These are phyloP conservation scores for Naegleria gruberi DNA, from an alignment of 208 protist genomes.

Conservation along the genomic window DNA sequence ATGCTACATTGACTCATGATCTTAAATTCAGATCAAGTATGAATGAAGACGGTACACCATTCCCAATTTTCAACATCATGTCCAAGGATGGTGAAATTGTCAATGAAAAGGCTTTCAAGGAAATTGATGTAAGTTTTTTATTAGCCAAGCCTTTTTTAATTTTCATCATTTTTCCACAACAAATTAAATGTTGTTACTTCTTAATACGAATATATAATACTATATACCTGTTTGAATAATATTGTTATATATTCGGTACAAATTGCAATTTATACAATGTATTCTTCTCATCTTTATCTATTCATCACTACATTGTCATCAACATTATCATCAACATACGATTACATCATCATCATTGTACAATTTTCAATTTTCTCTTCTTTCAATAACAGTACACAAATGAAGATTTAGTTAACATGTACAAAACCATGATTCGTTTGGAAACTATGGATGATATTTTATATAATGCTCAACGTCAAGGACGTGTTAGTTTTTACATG, in stretches of 20 bases:
- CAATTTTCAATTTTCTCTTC: too few species aligned
- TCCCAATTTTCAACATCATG: not conserved
- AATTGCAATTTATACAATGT: too few species aligned
- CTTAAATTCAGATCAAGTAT: not conserved
- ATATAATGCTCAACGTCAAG: constrained; percentile 82
- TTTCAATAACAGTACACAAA: constrained; percentile 26
- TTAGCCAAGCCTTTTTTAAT: too few species aligned
- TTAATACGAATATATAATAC: too few species aligned
- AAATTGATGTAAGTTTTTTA: not conserved
- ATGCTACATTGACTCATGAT: not conserved
- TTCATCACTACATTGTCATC: too few species aligned
- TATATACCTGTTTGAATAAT: too few species aligned
- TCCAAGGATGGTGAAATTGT: not conserved
- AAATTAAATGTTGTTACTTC: too few species aligned
- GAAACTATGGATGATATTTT: constrained; percentile 82
- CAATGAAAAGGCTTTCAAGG: not conserved
- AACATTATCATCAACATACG: too few species aligned
- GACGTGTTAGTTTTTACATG: constrained; percentile 94
- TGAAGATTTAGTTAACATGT: constrained; percentile 65
- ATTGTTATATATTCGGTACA: too few species aligned
- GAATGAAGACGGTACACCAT: not conserved
- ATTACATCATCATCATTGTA: too few species aligned
- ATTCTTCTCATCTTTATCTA: too few species aligned
- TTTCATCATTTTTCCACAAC: too few species aligned
- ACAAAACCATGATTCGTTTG: constrained; percentile 75